Conservation (phyloP, 1,139 yeast species). For the Debaryomyces singareniensis region DNA sequence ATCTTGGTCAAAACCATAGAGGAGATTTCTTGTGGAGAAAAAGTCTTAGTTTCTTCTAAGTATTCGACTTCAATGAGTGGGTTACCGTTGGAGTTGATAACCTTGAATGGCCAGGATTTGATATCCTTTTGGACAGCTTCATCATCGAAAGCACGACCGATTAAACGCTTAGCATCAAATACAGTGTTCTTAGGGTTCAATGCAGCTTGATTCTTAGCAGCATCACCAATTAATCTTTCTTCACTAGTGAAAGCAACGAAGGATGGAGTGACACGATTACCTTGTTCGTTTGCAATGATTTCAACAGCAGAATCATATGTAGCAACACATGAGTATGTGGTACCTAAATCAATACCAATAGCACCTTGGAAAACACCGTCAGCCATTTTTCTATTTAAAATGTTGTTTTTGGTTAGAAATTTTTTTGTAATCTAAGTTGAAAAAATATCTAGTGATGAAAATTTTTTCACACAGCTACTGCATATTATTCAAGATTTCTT, state of each 20-base stretch:
- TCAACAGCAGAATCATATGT: conserved; percentile 85
- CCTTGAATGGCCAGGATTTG: conserved; percentile 97
- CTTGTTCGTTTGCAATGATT: conserved; percentile 98
- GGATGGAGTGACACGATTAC: conserved; percentile 98
- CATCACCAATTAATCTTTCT: conserved; percentile 98
- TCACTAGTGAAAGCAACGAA: conserved; percentile 96
- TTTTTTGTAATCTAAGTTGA: conserved; percentile 11
- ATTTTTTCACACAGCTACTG: conserved; percentile 4
- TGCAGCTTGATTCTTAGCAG: conserved; percentile 99
- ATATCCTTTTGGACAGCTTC: conserved; percentile 90
- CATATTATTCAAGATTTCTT: conserved; percentile 4
- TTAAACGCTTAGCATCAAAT: conserved; percentile 96
- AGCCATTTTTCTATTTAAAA: conserved; percentile 51
- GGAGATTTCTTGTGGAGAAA: conserved; percentile 96
- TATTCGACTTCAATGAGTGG: conserved; percentile 91
- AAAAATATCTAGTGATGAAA: conserved; percentile 5
- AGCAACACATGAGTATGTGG: conserved; percentile 98
- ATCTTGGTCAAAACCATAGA: conserved; percentile 95
- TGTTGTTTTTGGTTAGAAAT: conserved; percentile 3
- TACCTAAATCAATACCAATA: conserved; percentile 99
- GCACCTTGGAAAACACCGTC: conserved; percentile 99
- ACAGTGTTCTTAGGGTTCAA: conserved; percentile 95
- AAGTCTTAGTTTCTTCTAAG: conserved; percentile 88
- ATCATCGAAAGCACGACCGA: conserved; percentile 91
- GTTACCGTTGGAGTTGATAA: conserved; percentile 76